A percentile compares a stretch with the other conserved stretches of the same genome.
phyloP scores from a whole-genome alignment of 257 asterid genomes.

The Orobanche coerulescens region DNA sequence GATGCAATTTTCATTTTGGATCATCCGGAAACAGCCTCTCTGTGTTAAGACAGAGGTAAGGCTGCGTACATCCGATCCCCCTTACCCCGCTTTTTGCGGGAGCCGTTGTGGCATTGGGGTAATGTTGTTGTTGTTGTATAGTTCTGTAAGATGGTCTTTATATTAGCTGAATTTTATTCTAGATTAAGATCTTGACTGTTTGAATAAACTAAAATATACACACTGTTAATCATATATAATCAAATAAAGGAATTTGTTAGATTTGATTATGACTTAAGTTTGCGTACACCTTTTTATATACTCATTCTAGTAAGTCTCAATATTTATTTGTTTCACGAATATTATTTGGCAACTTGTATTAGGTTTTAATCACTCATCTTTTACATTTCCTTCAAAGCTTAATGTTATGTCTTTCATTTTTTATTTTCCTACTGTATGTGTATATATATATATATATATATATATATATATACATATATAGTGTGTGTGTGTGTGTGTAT shows the following conservation, averaged over 20 bases:
- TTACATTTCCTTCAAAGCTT: background rate
- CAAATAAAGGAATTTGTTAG: background rate
- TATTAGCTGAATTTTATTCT: background rate
- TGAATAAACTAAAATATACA: background rate
- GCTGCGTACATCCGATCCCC: too few relatives aligned
- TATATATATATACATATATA: too few relatives aligned
- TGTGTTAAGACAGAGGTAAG: too few relatives aligned
- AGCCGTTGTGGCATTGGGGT: too few relatives aligned
- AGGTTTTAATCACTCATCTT: background rate
- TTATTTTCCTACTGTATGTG: background rate
- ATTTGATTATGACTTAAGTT: background rate
- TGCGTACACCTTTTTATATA: background rate
- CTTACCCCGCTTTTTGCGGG: too few relatives aligned
- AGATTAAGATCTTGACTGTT: background rate
- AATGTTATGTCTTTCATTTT: background rate
- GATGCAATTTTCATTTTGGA: too few relatives aligned
- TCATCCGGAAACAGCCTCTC: too few relatives aligned
- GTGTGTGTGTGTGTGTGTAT: too few relatives aligned
- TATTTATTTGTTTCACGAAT: background rate
- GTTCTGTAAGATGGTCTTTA: background rate
- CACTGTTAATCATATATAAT: background rate
- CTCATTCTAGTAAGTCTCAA: too few relatives aligned
- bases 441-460: background rate
- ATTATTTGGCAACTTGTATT: background rate
- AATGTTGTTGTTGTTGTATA: too few relatives aligned